Evolutionary conservation across 306 rosid species (phyloP).

Genomic region (Inga oerstediana): DNA sequence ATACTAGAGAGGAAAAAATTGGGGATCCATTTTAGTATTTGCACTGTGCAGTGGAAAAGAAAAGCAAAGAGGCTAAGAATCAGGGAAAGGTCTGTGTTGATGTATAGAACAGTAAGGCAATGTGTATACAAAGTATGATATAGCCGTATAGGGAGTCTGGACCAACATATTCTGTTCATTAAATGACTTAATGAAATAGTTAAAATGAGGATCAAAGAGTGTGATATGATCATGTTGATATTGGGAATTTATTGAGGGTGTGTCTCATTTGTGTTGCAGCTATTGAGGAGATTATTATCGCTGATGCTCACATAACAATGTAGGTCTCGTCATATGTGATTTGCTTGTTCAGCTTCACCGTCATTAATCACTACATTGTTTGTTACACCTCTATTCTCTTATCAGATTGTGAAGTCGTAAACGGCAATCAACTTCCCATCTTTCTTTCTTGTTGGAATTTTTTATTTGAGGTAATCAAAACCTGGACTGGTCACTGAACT

Average conservation of each 20-base stretch:
- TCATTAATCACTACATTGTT: neutral
- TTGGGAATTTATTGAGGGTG: neutral
- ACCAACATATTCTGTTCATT: neutral
- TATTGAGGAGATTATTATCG: neutral
- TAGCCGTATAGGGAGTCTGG: neutral
- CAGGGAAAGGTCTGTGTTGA: neutral
- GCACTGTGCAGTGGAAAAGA: neutral
- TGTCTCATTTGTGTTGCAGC: neutral
- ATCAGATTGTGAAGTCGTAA: neutral
- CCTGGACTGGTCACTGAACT: no score
- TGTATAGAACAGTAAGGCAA: neutral
- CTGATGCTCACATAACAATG: neutral
- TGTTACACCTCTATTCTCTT: neutral
- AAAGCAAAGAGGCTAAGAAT: neutral
- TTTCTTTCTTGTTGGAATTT: neutral
- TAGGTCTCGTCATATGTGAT: neutral
- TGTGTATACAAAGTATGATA: neutral
- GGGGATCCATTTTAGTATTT: neutral
- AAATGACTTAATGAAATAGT: neutral
- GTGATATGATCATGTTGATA: neutral
- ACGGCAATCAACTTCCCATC: neutral
- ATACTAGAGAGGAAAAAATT: neutral
- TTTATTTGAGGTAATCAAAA: no score
- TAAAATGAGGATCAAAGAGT: neutral
- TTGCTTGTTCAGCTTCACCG: neutral